A percentile compares a stretch with the other conserved stretches of the same genome.
phyloP scores from a whole-genome alignment of 352 stramenopile species.

The Hyaloperonospora arabidopsidis region DNA sequence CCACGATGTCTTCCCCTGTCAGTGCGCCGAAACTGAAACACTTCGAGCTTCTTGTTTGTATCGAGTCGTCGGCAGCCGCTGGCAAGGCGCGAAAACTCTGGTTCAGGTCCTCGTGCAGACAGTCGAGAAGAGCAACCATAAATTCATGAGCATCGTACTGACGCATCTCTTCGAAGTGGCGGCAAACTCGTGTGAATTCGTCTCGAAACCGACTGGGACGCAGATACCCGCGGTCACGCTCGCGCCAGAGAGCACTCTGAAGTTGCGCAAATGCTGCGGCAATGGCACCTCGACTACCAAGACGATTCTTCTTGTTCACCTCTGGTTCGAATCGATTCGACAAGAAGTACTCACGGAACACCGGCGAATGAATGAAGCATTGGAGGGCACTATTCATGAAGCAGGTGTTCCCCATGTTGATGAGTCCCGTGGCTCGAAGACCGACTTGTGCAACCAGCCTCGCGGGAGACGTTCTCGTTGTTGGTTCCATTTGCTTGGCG shows the following conservation, averaged over 20 bases:
- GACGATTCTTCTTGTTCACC: constrained; percentile 91
- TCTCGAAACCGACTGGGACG: constrained; percentile 52
- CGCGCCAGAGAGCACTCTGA: constrained; percentile 47
- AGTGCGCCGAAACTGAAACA: constrained; percentile 28
- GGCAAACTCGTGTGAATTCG: constrained; percentile 55
- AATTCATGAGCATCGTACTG: constrained; percentile 96
- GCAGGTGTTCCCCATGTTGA: constrained; percentile 86
- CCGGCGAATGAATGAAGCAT: constrained; percentile 91
- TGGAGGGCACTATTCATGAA: constrained; percentile 86
- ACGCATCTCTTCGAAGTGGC: constrained; percentile 61
- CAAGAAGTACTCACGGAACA: constrained; percentile 94
- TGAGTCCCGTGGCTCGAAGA: constrained; percentile 50
- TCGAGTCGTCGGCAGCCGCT: constrained; percentile 13
- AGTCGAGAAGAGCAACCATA: constrained; percentile 95
- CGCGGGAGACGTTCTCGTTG: constrained; percentile 22
- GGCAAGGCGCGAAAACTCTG: constrained; percentile 35
- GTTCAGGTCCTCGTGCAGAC: constrained; percentile 98
- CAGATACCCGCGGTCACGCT: constrained; percentile 43
- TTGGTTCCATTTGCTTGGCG: constrained; percentile 28
- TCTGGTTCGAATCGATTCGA: constrained; percentile 85
- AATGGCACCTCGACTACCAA: constrained; percentile 88
- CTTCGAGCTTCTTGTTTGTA: constrained; percentile 24
- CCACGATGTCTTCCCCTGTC: constrained; percentile 24
- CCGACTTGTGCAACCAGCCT: constrained; percentile 30
- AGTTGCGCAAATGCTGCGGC: constrained; percentile 86